Percentiles rank a stretch among this genome's conserved stretches.
phyloP scores from a whole-genome alignment of 371 early-diverging fungal genomes.

The Smittium mucronatum region DNA sequence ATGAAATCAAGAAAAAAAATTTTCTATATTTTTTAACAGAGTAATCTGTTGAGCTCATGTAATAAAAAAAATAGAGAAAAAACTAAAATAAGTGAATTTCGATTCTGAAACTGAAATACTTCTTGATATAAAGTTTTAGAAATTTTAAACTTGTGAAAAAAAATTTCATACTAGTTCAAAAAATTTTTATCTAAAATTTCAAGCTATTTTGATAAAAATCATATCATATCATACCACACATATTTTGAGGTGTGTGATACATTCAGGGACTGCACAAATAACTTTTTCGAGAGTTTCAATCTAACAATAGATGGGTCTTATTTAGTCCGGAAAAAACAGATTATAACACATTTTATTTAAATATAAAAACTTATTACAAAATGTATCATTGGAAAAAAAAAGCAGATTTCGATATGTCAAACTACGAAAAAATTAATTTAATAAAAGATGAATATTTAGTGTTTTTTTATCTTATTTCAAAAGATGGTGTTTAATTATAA shows the following conservation, averaged over 20 bases:
- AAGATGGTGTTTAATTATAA: background rate
- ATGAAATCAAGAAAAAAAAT: background rate
- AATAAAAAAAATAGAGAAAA: background rate
- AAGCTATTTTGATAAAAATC: background rate
- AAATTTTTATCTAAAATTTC: background rate
- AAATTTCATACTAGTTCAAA: background rate
- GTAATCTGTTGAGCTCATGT: background rate
- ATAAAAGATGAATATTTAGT: background rate
- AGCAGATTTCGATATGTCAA: background rate
- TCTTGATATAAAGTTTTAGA: background rate
- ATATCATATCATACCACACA: background rate
- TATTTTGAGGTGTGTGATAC: background rate
- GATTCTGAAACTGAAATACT: background rate
- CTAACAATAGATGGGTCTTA: background rate
- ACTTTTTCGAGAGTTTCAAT: background rate
- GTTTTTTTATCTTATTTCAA: background rate
- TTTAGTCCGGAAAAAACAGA: background rate
- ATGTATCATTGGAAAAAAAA: background rate
- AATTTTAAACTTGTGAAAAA: background rate
- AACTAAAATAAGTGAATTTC: background rate
- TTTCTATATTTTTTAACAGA: background rate
- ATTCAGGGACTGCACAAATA: background rate
- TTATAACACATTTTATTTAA: background rate
- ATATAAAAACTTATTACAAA: background rate
- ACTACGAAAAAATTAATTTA: background rate